A percentile compares a stretch with the other conserved stretches of the same genome.
phyloP scores from a whole-genome alignment of 1,284 basidiomycete species.

The Malassezia sympodialis region DNA sequence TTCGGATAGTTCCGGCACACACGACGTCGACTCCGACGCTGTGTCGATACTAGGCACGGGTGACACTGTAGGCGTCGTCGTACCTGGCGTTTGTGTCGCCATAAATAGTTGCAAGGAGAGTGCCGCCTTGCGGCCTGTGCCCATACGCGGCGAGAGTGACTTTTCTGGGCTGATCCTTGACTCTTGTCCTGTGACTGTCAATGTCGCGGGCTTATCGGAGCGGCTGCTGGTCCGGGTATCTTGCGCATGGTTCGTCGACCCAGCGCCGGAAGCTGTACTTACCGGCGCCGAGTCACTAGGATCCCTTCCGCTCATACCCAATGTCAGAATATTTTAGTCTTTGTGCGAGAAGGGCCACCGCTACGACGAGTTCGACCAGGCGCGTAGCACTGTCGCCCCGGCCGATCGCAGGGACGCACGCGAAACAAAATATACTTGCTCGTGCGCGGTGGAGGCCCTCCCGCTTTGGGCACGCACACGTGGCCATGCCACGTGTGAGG shows the following conservation, averaged over 20 bases:
- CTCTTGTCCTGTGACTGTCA: background rate
- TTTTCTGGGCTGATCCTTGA: background rate
- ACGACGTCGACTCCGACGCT: background rate
- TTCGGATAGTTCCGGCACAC: background rate
- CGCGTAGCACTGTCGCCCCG: background rate
- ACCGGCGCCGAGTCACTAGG: background rate
- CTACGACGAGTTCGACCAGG: background rate
- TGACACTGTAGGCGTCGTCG: background rate
- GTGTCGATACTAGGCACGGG: background rate
- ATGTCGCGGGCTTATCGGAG: background rate
- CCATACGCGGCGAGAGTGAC: background rate
- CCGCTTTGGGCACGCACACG: slow-evolving; percentile 3
- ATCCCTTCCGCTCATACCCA: background rate
- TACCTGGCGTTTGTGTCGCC: slow-evolving; percentile 7
- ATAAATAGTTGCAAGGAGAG: slow-evolving; percentile 14
- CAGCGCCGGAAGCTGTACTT: background rate
- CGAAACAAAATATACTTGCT: slow-evolving; percentile 10
- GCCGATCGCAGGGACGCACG: background rate
- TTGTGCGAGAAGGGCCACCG: background rate
- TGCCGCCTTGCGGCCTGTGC: slow-evolving; percentile 14
- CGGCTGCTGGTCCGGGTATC: background rate
- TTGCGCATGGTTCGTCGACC: background rate
- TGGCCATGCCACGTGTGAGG: background rate
- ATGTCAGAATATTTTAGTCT: background rate
- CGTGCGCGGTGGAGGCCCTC: slow-evolving; percentile 17